These are phyloP conservation scores for Globisporangium paddicum DNA, from an alignment of 352 stramenopile genomes.

Conservation along the genomic window DNA sequence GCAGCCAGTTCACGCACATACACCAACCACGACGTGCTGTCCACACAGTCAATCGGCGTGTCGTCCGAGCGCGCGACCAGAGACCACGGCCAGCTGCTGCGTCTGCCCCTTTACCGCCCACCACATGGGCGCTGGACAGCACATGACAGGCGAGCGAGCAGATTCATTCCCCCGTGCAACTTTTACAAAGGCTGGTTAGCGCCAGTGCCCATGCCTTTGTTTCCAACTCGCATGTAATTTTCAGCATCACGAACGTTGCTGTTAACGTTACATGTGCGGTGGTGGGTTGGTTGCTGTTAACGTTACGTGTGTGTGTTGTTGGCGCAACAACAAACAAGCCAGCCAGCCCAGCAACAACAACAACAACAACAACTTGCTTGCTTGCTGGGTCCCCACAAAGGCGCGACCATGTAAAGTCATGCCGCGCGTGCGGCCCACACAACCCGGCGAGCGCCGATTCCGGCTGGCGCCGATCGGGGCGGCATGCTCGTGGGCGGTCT, in stretches of 20 bases:
- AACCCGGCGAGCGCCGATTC: not conserved
- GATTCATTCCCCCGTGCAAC: not conserved
- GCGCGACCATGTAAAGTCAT: constrained; percentile 8
- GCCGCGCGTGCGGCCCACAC: not conserved
- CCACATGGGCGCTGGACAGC: not conserved
- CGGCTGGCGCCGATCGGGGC: constrained; percentile 2
- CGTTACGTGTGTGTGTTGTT: not conserved
- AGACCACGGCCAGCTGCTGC: not conserved
- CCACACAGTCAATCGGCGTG: constrained; percentile 2
- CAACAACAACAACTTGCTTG: not conserved
- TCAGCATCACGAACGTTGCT: not conserved
- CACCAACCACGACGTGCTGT: not conserved
- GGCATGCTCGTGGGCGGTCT: not conserved
- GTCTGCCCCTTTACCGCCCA: constrained; percentile 3
- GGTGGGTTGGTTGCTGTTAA: not conserved
- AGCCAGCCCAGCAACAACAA: too few species aligned
- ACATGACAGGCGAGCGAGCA: not conserved
- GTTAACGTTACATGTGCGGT: not conserved
- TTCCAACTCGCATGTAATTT: too few species aligned
- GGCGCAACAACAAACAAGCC: not conserved
- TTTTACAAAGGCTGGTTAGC: not conserved
- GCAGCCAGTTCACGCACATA: constrained; percentile 3
- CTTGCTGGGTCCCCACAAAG: not conserved
- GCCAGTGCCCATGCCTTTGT: not conserved
- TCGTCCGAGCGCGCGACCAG: not conserved